Evolutionary conservation across 23 red algal genomes (phyloP).

Genomic region (Gracilaria gracilis): DNA sequence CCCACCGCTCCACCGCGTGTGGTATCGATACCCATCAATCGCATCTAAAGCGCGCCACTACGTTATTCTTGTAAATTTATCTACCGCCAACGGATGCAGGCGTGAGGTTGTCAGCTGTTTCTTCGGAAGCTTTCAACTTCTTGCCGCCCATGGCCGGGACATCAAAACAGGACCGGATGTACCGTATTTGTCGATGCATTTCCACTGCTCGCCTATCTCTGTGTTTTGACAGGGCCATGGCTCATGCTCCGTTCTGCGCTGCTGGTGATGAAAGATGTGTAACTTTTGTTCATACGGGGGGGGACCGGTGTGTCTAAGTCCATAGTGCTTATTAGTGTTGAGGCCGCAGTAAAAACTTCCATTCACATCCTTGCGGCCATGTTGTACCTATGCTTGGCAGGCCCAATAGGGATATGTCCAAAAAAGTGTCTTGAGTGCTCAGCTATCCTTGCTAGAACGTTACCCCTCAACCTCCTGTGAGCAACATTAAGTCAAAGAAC

Average conservation of each 20-base stretch:
- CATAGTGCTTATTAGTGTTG: constrained; percentile 12
- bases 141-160: constrained; percentile 11
- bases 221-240: constrained; percentile 3
- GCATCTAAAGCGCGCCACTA: constrained; percentile 20
- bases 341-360: constrained; percentile 18
- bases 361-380: not conserved
- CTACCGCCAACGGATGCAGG: constrained; percentile 22
- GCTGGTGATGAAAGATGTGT: constrained; percentile 8
- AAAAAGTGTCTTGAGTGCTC: not conserved
- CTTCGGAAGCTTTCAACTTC: constrained; percentile 19
- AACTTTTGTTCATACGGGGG: constrained; percentile 16
- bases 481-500: not conserved
- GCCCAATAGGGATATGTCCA: not conserved
- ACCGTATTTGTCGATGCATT: constrained; percentile 2
- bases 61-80: constrained; percentile 37
- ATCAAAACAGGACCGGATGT: not conserved
- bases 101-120: constrained; percentile 6
- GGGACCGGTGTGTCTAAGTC: not conserved
- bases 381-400: not conserved
- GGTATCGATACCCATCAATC: constrained; percentile 22
- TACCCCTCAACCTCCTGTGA: not conserved
- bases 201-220: not conserved
- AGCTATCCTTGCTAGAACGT: not conserved
- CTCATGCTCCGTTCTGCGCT: not conserved
- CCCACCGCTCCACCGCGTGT: constrained; percentile 34